Percentiles rank a stretch among this genome's conserved stretches.
These are phyloP conservation scores for Graphium sp. DNA, from an alignment of 2,329 filamentous ascomycete species.

Conservation along the genomic window DNA sequence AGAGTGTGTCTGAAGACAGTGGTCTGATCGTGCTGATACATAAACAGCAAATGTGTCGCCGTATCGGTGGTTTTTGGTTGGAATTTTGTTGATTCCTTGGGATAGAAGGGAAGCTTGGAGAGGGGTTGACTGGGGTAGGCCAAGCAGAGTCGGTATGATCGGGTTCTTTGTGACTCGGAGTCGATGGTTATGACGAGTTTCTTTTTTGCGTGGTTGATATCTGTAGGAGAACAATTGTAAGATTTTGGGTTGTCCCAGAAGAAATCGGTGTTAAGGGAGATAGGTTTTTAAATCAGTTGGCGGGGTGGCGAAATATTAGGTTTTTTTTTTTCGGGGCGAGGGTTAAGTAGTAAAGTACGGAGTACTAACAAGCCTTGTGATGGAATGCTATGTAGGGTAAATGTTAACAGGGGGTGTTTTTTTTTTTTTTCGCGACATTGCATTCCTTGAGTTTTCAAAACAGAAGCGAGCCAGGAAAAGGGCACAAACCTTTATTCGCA, in stretches of 20 bases:
- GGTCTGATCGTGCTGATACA: constrained; percentile 91
- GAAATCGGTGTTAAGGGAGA: too few relatives aligned
- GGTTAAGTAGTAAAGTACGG: not conserved
- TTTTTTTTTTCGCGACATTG: too few relatives aligned
- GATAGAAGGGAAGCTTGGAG: not conserved
- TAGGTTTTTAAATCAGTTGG: too few relatives aligned
- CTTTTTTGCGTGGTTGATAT: not conserved
- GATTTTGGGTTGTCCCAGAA: too few relatives aligned
- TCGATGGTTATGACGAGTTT: not conserved
- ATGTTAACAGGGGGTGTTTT: too few relatives aligned
- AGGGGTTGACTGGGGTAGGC: not conserved
- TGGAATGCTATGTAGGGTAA: not conserved
- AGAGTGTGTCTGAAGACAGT: constrained; percentile 87
- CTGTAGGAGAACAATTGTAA: not conserved
- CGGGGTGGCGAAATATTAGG: too few relatives aligned
- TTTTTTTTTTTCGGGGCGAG: too few relatives aligned
- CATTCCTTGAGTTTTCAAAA: too few relatives aligned
- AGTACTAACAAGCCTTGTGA: not conserved
- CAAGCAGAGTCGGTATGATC: too few relatives aligned
- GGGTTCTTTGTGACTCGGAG: too few relatives aligned
- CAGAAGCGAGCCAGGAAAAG: too few relatives aligned
- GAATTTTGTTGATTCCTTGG: not conserved
- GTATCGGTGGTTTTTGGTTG: not conserved
- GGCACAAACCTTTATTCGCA: too few relatives aligned
- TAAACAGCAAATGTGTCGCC: constrained; percentile 54